phyloP scores from a whole-genome alignment of 306 rosid genomes.

The Vigna radiata region DNA sequence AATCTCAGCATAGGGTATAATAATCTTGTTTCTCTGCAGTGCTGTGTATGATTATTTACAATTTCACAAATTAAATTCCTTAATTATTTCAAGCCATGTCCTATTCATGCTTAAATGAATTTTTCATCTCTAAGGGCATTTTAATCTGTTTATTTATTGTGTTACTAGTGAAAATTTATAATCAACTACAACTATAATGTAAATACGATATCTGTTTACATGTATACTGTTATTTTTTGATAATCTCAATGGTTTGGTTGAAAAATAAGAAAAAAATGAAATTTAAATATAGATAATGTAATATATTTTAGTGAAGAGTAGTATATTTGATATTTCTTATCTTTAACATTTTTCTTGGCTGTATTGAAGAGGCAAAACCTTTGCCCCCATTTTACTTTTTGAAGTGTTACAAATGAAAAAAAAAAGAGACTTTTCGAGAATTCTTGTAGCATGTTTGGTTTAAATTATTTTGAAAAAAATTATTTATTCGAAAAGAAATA shows the following conservation, averaged over 20 bases:
- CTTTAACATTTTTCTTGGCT: not conserved
- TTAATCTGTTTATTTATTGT: constrained; percentile 11
- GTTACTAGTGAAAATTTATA: not conserved
- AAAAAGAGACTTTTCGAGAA: too few species aligned
- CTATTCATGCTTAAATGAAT: constrained; percentile 21
- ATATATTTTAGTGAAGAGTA: not conserved
- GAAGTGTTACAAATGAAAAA: not conserved
- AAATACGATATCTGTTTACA: not conserved
- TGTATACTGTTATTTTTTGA: not conserved
- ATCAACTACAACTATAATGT: not conserved
- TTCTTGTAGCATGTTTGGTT: too few species aligned
- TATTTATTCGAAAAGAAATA: too few species aligned
- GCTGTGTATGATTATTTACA: not conserved
- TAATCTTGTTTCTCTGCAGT: constrained; percentile 14
- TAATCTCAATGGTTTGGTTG: not conserved
- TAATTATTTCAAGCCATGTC: constrained; percentile 31
- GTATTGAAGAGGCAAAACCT: not conserved
- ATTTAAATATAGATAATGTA: not conserved
- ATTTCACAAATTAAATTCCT: constrained; percentile 4
- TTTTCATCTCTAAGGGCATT: constrained; percentile 7
- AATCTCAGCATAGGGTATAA: constrained; percentile 58
- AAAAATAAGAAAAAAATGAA: not conserved
- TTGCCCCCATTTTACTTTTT: not conserved
- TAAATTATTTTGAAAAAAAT: too few species aligned
- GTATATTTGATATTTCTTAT: not conserved